Evolutionary conservation across 805 yeast species (phyloP).

Genomic region (Suhomyces kilbournensis): DNA sequence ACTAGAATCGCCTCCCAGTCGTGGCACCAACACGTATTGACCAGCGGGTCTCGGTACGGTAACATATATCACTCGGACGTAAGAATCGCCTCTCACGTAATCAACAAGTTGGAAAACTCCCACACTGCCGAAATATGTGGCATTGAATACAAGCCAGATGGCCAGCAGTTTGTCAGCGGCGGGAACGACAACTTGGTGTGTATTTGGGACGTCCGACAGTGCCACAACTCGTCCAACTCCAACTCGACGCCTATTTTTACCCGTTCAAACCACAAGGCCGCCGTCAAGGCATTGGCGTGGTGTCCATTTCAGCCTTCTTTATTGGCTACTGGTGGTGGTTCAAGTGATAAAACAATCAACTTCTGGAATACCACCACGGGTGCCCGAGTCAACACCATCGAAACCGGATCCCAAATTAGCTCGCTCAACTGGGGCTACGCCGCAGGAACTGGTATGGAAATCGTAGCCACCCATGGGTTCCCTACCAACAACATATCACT

Average conservation of each 20-base stretch:
- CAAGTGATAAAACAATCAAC: slow-evolving; percentile 81
- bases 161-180: slow-evolving; percentile 82
- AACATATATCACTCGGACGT: slow-evolving; percentile 87
- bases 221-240: slow-evolving; percentile 26
- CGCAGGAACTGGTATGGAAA: slow-evolving; percentile 69
- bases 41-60: slow-evolving; percentile 88
- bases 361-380: slow-evolving; percentile 97
- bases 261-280: slow-evolving; percentile 83
- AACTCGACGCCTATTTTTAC: slow-evolving; percentile 57
- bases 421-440: slow-evolving; percentile 88
- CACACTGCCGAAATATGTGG: slow-evolving; percentile 95
- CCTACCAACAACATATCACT: slow-evolving; percentile 82
- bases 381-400: slow-evolving; percentile 76
- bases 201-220: slow-evolving; percentile 81
- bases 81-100: slow-evolving; percentile 73
- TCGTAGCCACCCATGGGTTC: slow-evolving; percentile 91
- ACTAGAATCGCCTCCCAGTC: slow-evolving; percentile 79
- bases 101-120: slow-evolving; percentile 44
- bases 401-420: slow-evolving; percentile 93
- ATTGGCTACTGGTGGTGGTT: slow-evolving; percentile 97
- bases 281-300: slow-evolving; percentile 94
- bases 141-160: slow-evolving; percentile 78
- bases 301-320: slow-evolving; percentile 81
- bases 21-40: slow-evolving; percentile 79
- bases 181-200: slow-evolving; percentile 93